phyloP scores from a whole-genome alignment of 495 filamentous ascomycete genomes.

The Articulospora tetracladia region DNA sequence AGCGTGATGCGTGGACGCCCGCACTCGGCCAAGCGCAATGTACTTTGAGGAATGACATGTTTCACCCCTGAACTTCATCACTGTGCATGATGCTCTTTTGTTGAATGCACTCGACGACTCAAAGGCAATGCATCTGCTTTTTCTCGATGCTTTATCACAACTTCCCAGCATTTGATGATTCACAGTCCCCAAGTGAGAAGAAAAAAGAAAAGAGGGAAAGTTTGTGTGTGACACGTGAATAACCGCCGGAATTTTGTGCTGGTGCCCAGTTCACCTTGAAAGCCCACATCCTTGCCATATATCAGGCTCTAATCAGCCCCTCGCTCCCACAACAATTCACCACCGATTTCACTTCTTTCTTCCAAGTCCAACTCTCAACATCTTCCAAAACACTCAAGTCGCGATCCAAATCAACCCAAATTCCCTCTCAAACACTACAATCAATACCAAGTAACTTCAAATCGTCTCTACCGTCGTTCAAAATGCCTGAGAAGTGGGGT shows the following conservation, averaged over 20 bases:
- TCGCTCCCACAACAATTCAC: constrained; percentile 4
- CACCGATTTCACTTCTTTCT: neutral
- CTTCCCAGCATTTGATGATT: neutral
- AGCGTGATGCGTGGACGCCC: neutral
- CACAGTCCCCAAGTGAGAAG: neutral
- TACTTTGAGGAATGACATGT: neutral
- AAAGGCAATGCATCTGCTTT: neutral
- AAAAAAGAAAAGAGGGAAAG: neutral
- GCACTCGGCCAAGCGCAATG: neutral
- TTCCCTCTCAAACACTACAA: neutral
- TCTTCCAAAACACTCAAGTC: neutral
- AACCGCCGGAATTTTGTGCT: too few relatives aligned
- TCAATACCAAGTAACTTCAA: neutral
- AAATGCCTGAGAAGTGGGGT: constrained; percentile 30
- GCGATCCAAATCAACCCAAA: neutral
- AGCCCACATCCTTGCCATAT: neutral
- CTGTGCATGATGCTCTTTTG: neutral
- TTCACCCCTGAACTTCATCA: neutral
- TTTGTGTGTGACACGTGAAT: neutral
- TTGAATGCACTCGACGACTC: neutral
- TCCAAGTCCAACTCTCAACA: neutral
- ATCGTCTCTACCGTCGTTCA: constrained; percentile 3
- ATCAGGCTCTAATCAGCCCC: neutral
- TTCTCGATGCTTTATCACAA: neutral
- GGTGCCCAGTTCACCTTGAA: neutral